Base-by-base conservation (phyloP, 73 alveolate genomes). In the Tetrahymena elliotti region DNA sequence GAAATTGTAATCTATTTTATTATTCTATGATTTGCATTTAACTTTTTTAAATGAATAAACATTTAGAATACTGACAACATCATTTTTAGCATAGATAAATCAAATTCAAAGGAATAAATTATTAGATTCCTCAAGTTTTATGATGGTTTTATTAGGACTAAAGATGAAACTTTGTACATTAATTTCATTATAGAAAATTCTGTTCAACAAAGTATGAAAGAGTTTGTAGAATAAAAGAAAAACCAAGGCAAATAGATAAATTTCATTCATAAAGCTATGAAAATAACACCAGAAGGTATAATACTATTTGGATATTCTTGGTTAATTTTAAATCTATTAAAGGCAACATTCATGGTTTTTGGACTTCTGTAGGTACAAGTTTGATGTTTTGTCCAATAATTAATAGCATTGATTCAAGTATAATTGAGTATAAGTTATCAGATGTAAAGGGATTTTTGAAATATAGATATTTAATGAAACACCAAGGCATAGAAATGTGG, bases 401-500 rank as follows among this genome's bases (percentile, higher is more conserved):
- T 38, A 33, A 83, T 84, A 68, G 94, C 94, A 94, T 94, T 82
- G 93, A 53, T 94, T 39, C 83, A 83, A 37, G 83, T 68, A 39
- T 83, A 4, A 82, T 94, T 83, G 40, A 94, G 37, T 94, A 83
- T 38, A 83, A 41, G 94, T 38, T 94, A 38, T 68, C 96, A 33
- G 96, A 94, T 37, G 93, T 94, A 27, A 94, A 94, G 38, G 92
- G 93, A 33, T 94, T 94, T 34, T 47, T 94, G 24, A 94, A 94
- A 94, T 94, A 94, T 33, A 94, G 96, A 84, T 94, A 94, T 33
- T 39, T 94, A 84, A 83, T 94, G 93, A 83, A 53, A 38, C 53
- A 94, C 20, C n/a, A 83, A 12, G 96, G 96, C 20, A 83, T 94
- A 18, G 96, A 94, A 84, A 68, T 94, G n/a, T 94, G 96, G 96